These are phyloP conservation scores for Ogataea hybrid DNA, from an alignment of 1,139 yeast species.

Conservation along the genomic window DNA sequence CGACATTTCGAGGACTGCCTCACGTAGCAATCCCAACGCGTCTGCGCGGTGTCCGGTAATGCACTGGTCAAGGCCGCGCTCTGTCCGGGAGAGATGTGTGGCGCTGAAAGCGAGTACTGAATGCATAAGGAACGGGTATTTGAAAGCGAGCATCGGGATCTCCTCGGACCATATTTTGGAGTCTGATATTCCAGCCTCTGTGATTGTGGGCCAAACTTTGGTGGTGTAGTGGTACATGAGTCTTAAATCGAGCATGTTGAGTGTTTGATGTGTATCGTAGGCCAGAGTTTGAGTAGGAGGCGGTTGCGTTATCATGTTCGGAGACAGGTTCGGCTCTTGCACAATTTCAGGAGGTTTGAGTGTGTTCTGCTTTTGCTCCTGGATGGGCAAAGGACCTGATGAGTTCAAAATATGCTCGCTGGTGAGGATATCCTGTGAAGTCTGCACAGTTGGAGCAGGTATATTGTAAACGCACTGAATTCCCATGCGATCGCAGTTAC, in stretches of 20 bases:
- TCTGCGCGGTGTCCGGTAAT: conserved; percentile 88
- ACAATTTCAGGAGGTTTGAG: conserved; percentile 6
- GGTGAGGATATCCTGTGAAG: neutral
- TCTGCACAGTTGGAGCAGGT: conserved; percentile 4
- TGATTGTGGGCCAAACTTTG: conserved; percentile 80
- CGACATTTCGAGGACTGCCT: conserved; percentile 80
- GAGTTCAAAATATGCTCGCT: no score
- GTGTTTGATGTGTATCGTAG: conserved; percentile 29
- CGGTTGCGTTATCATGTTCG: conserved; percentile 31
- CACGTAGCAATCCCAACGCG: conserved; percentile 74
- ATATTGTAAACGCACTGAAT: conserved; percentile 62
- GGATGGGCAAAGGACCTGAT: no score
- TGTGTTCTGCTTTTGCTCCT: neutral
- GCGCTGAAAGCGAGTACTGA: conserved; percentile 88
- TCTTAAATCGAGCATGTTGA: conserved; percentile 76
- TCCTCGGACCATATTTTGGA: conserved; percentile 84
- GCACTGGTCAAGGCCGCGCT: conserved; percentile 74
- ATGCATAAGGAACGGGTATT: conserved; percentile 90
- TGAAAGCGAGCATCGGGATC: conserved; percentile 84
- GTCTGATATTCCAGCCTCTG: conserved; percentile 88
- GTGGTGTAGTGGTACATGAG: conserved; percentile 87
- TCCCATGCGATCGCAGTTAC: conserved; percentile 74
- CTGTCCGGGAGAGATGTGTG: conserved; percentile 79
- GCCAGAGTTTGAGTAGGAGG: conserved; percentile 22
- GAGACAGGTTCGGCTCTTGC: conserved; percentile 30